phyloP scores from a whole-genome alignment of 139 green algal genomes.

The Chlamydomonas sphaeroides region DNA sequence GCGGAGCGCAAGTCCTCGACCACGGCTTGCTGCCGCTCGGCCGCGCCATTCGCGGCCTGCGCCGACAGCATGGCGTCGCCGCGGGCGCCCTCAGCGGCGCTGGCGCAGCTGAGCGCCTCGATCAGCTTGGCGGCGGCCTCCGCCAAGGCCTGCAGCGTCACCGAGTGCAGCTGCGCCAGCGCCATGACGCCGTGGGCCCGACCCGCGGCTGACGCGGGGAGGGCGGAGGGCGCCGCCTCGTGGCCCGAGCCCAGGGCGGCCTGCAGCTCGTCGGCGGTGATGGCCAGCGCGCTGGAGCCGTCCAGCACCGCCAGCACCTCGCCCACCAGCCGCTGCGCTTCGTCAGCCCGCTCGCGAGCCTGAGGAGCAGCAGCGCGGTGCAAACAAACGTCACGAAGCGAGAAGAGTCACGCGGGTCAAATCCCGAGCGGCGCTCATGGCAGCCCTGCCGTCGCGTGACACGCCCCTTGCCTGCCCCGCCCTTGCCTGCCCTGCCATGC shows the following conservation, averaged over 20 bases:
- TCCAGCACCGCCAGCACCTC: neutral
- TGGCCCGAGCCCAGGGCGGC: neutral
- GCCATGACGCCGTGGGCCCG: neutral
- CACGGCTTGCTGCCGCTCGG: neutral
- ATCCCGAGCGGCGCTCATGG: too few relatives aligned
- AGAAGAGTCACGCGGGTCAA: too few relatives aligned
- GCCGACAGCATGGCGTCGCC: neutral
- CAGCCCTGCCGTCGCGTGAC: too few relatives aligned
- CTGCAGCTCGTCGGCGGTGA: neutral
- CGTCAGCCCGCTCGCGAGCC: constrained; percentile 23
- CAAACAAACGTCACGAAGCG: too few relatives aligned
- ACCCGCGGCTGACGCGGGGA: neutral
- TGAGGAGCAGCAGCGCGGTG: too few relatives aligned
- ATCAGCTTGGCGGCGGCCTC: constrained; percentile 1
- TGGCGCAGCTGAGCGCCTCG: neutral
- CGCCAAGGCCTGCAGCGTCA: constrained; percentile 14
- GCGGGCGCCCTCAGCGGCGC: neutral
- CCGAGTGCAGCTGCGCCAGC: constrained; percentile 28
- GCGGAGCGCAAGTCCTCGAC: neutral
- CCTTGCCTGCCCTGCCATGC: too few relatives aligned
- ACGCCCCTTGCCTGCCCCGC: too few relatives aligned
- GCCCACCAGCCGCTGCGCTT: neutral
- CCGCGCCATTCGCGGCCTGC: neutral
- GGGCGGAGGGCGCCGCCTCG: too few relatives aligned
- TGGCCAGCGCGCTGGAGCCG: neutral